These are phyloP conservation scores for Penicillium crystallinum DNA, from an alignment of 495 filamentous ascomycete genomes.

Conservation along the genomic window DNA sequence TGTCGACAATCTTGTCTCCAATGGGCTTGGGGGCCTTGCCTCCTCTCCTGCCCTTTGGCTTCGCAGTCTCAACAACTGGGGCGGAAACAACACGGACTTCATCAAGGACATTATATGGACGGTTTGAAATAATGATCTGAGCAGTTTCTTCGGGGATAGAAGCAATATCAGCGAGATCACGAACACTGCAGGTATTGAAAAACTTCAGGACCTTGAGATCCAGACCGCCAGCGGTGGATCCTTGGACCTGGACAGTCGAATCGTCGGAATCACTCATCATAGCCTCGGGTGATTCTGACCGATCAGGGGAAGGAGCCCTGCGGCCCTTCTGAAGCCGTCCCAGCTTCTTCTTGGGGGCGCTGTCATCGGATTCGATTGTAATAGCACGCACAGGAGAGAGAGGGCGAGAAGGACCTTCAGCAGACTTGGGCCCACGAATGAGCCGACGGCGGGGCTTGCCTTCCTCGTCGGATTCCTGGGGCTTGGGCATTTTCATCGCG, in stretches of 20 bases:
- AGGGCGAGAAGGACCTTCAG: constrained; percentile 19
- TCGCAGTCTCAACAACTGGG: constrained; percentile 35
- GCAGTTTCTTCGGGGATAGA: constrained; percentile 63
- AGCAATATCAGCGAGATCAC: constrained; percentile 73
- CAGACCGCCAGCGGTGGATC: constrained; percentile 34
- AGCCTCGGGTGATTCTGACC: constrained; percentile 35
- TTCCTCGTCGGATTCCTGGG: constrained; percentile 19
- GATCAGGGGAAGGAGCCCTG: constrained; percentile 39
- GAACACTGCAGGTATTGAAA: constrained; percentile 71
- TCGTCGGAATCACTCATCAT: constrained; percentile 47
- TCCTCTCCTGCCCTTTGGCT: constrained; percentile 41
- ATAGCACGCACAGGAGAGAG: constrained; percentile 12
- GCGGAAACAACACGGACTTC: constrained; percentile 58
- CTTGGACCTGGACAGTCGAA: constrained; percentile 49
- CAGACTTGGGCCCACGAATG: constrained; percentile 35
- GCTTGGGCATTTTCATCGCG: constrained; percentile 34
- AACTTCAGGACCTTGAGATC: constrained; percentile 65
- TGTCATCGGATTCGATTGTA: constrained; percentile 19
- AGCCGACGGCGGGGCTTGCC: constrained; percentile 35
- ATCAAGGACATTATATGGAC: constrained; percentile 62
- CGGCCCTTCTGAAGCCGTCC: constrained; percentile 57
- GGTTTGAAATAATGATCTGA: constrained; percentile 56
- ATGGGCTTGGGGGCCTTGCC: constrained; percentile 50
- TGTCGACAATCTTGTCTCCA: constrained; percentile 68
- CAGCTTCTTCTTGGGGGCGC: constrained; percentile 36